Conservation (phyloP, 768 basidiomycete species). For the Phanerochaete carnosa region DNA sequence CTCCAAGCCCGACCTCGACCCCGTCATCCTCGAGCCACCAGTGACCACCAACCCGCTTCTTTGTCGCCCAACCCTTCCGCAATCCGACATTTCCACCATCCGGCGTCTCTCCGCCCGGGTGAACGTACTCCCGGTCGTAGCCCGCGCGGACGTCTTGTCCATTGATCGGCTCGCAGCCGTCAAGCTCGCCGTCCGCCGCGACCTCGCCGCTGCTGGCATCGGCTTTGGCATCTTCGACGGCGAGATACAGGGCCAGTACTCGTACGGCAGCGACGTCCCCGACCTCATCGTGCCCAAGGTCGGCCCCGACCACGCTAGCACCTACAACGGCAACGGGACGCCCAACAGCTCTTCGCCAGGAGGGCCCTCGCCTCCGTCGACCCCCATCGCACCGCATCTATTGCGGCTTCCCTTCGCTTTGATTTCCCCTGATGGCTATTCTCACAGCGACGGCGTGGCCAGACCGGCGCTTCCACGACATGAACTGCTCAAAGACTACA, state of each 20-base stretch:
- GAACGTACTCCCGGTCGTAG: slow-evolving; percentile 85
- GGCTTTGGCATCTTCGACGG: slow-evolving; percentile 89
- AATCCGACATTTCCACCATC: slow-evolving; percentile 72
- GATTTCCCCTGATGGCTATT: slow-evolving; percentile 80
- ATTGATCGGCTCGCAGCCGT: slow-evolving; percentile 78
- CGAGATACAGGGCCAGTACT: slow-evolving; percentile 48
- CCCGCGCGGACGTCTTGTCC: slow-evolving; percentile 76
- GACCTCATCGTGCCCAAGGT: slow-evolving; percentile 23
- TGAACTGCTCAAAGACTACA: slow-evolving; percentile 73
- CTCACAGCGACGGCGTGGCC: slow-evolving; percentile 77
- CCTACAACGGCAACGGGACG: slow-evolving; percentile 52
- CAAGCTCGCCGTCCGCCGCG: slow-evolving; percentile 75
- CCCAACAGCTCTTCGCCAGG: slow-evolving; percentile 50
- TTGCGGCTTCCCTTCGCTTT: slow-evolving; percentile 79
- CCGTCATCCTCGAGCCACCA: slow-evolving; percentile 78
- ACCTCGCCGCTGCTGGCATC: slow-evolving; percentile 81
- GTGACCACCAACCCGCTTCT: slow-evolving; percentile 69
- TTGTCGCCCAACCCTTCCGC: slow-evolving; percentile 64
- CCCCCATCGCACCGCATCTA: slow-evolving; percentile 57
- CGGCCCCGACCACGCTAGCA: slow-evolving; percentile 29
- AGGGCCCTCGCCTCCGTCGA: slow-evolving; percentile 62
- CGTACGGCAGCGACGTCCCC: slow-evolving; percentile 10
- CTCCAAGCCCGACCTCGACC: slow-evolving; percentile 68
- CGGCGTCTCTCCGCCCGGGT: slow-evolving; percentile 77
- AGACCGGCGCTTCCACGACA: slow-evolving; percentile 57